Percentiles rank a stretch among this genome's conserved stretches.
Evolutionary conservation across 2,329 filamentous ascomycete genomes (phyloP).

Genomic region (Arthroderma sp.): DNA sequence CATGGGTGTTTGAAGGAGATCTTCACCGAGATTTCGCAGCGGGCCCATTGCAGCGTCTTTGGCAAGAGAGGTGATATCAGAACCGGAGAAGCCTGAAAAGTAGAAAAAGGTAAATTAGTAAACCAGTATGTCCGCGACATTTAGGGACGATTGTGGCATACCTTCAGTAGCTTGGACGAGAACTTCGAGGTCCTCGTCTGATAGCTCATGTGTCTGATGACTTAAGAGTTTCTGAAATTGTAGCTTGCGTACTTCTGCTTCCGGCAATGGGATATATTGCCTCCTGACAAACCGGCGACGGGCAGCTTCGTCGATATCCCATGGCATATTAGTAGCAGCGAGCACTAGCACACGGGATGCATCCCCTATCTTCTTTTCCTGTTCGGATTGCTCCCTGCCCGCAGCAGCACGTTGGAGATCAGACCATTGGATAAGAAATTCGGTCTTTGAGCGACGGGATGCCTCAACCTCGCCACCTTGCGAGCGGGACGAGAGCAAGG

Average conservation of each 20-base stretch:
- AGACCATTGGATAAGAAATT: conserved; percentile 96
- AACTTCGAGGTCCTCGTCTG: conserved; percentile 54
- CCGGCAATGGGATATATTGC: conserved; percentile 91
- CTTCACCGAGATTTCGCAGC: conserved; percentile 76
- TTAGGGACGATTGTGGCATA: conserved; percentile 29
- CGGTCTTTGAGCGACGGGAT: conserved; percentile 86
- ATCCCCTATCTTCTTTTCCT: conserved; percentile 61
- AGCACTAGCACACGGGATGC: conserved; percentile 81
- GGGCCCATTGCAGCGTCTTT: conserved; percentile 99
- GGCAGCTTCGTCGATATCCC: conserved; percentile 95
- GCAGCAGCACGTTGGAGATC: conserved; percentile 85
- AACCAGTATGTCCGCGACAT: background rate
- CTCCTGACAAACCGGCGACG: conserved; percentile 78
- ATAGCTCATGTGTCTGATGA: conserved; percentile 74
- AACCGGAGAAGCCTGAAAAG: conserved; percentile 80
- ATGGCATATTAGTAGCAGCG: conserved; percentile 89
- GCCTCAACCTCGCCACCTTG: conserved; percentile 76
- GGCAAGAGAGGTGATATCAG: conserved; percentile 88
- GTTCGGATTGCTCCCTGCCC: conserved; percentile 53
- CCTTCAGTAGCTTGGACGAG: conserved; percentile 76
- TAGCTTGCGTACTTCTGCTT: conserved; percentile 62
- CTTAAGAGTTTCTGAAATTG: conserved; percentile 70
- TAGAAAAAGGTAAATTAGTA: conserved; percentile 4
- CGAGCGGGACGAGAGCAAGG: conserved; percentile 70
- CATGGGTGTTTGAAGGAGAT: conserved; percentile 78